Evolutionary conservation across 306 rosid genomes (phyloP).

Genomic region (cucumber (Cucumis sativus)): DNA sequence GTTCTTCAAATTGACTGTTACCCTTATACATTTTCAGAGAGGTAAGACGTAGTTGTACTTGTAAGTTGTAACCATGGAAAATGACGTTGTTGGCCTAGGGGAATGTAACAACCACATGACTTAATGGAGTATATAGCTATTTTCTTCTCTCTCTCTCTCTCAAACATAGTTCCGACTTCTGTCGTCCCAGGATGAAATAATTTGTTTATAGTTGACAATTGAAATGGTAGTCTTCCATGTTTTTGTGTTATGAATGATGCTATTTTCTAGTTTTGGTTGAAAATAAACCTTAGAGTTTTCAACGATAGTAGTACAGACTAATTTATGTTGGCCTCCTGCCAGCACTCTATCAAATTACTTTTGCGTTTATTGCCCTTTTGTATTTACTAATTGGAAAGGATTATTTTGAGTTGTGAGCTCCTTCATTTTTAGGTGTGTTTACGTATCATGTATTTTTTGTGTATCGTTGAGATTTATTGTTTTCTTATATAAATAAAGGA

Average conservation of each 20-base stretch:
- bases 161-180: neutral
- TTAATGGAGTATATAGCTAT: neutral
- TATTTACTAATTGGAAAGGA: neutral
- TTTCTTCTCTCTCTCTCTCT: neutral
- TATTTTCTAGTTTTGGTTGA: neutral
- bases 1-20: neutral
- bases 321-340: neutral
- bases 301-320: neutral
- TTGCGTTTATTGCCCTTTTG: neutral
- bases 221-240: neutral
- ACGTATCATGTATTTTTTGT: neutral
- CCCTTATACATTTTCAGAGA: neutral
- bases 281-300: neutral
- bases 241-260: neutral
- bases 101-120: neutral
- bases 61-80: neutral
- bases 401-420: neutral
- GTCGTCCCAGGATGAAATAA: neutral
- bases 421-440: neutral
- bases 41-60: neutral
- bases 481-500: conserved; percentile 21
- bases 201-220: neutral
- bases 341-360: neutral
- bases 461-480: neutral
- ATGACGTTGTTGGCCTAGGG: neutral